Evolutionary conservation across 345 rosid genomes (phyloP), one percentile per base, ranked within the genome.

Genomic region (Mangifera indica): DNA sequence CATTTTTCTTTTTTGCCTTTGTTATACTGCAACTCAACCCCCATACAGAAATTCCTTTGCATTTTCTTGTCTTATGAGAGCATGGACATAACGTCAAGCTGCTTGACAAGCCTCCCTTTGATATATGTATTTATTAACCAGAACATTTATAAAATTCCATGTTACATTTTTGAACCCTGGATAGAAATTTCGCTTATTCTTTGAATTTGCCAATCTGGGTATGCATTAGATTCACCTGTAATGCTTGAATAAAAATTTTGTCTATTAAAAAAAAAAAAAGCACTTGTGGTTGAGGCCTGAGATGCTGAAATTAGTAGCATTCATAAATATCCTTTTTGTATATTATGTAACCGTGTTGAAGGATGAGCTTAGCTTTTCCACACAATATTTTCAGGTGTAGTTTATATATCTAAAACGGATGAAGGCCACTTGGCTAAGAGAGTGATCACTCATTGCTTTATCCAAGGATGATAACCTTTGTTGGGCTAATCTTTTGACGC

Each of bases 391-490:
- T 20, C 52, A 49, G 66, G 72, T 37, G 3, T 59, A 26, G 18
- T 56, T 7, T 29, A 12, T 13, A 2, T 4, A 48, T 17, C 18
- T 46, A 10, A 34, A 49, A 7, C 17, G 29, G 74, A 71, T 56
- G 72, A 76, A 29, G 72, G 79, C 83, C 80, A 84, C 83, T 70
- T 83, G 85, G 91, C 69, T 29, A 60, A 37, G 69, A 75, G 78
- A 71, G 76, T 40, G 48, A 80, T 85, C 97, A 85, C 93, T 59
- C 92, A 65, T 81, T 81, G 66, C 83, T 83, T 80, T 87, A 89
- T 89, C 96, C 85, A 8, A 79, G 87, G 79, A 78, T 67, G 91
- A 89, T 93, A 84, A 86, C 79, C 78, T 81, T 77, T 77, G 63
- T 59, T 46, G 60, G 89, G 96, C 74, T 82, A 74, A 53, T 70